phyloP scores from a whole-genome alignment of 345 rosid genomes.

The Capsella bursapastoris region DNA sequence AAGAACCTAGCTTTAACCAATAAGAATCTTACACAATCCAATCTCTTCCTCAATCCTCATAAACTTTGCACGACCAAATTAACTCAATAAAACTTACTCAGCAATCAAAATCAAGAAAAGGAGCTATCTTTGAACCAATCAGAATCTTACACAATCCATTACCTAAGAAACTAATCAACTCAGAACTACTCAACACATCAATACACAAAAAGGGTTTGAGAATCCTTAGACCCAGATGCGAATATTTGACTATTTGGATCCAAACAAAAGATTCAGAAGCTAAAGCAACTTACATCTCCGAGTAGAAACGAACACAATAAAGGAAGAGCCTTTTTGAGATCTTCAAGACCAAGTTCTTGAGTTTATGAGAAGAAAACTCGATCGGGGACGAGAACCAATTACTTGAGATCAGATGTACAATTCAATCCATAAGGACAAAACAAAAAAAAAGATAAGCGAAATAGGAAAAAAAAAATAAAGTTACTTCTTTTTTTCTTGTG shows the following conservation, averaged over 20 bases:
- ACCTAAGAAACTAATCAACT: slow-evolving; percentile 6
- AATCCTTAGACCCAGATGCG: slow-evolving; percentile 27
- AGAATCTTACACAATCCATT: background rate
- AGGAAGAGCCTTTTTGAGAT: slow-evolving; percentile 33
- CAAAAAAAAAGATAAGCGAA: background rate
- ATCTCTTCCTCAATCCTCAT: background rate
- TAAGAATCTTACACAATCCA: background rate
- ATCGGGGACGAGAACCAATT: slow-evolving; percentile 21
- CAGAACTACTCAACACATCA: background rate
- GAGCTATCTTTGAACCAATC: slow-evolving; percentile 13
- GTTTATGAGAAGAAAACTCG: slow-evolving; percentile 24
- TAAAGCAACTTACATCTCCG: slow-evolving; percentile 34
- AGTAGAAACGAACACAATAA: background rate
- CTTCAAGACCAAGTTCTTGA: slow-evolving; percentile 2
- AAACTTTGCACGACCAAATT: slow-evolving; percentile 1
- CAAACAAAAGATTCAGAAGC: slow-evolving; percentile 30
- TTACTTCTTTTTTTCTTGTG: background rate
- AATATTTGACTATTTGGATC: slow-evolving; percentile 30
- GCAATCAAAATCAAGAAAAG: slow-evolving; percentile 6
- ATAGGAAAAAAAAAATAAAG: background rate
- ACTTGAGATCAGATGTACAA: slow-evolving; percentile 36
- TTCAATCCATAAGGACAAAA: slow-evolving; percentile 14
- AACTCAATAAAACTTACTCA: slow-evolving; percentile 3
- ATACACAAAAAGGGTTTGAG: background rate
- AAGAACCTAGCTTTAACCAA: background rate